Evolutionary conservation across 192 early-diverging fungal species (phyloP).

Genomic region (Piromyces sp.): DNA sequence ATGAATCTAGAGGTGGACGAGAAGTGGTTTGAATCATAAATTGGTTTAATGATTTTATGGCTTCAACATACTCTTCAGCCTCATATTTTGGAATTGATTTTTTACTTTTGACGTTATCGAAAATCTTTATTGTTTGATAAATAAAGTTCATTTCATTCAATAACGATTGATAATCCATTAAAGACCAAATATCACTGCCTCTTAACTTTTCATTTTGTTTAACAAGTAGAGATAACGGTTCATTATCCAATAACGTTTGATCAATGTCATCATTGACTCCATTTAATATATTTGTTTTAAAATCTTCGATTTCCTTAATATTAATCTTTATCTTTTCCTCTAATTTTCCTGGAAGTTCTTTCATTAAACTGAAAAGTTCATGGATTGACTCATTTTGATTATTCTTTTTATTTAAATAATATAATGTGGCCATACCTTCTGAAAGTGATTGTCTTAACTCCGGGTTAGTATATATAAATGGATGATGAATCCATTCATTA

Average conservation of each 20-base stretch:
- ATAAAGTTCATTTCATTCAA: not conserved
- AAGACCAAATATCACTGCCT: not conserved
- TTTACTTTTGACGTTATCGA: not conserved
- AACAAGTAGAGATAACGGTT: not conserved
- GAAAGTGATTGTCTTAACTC: conserved; percentile 44
- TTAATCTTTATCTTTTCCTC: not conserved
- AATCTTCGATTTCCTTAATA: not conserved
- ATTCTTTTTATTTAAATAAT: conserved; percentile 40
- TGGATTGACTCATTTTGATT: conserved; percentile 8
- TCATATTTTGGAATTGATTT: not conserved
- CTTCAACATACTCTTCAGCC: not conserved
- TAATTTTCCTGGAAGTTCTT: not conserved
- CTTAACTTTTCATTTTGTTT: not conserved
- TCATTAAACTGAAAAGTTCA: not conserved
- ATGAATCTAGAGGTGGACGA: not conserved
- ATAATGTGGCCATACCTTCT: conserved; percentile 49
- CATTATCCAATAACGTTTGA: not conserved
- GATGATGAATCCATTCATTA: not conserved
- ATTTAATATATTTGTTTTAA: not conserved
- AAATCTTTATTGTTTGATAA: not conserved
- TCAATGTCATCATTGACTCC: not conserved
- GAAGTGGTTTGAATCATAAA: not conserved
- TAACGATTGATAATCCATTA: not conserved
- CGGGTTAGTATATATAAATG: conserved; percentile 2
- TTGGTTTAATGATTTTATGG: not conserved